Conservation (phyloP, 31 red algal species). For the Porphyra umbilicalis region DNA sequence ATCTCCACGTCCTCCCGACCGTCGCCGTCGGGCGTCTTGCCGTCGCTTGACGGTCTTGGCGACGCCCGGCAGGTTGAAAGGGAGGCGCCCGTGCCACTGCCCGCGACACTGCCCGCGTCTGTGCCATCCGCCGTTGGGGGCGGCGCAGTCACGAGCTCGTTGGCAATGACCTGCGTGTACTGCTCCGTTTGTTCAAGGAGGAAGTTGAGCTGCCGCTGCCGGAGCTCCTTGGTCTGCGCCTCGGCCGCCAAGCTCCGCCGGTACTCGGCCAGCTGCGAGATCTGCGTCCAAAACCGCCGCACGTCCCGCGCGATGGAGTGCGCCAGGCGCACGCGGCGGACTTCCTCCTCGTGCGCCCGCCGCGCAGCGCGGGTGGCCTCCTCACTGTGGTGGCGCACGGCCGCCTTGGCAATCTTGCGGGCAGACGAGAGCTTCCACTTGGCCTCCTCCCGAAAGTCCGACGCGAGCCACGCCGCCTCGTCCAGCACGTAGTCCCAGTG, state of each 20-base stretch:
- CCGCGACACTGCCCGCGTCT: background rate
- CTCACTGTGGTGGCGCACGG: slow-evolving; percentile 48
- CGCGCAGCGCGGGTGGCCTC: slow-evolving; percentile 30
- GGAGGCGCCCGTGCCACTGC: background rate
- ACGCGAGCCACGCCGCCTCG: slow-evolving; percentile 80
- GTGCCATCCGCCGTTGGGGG: background rate
- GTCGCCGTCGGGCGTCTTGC: background rate
- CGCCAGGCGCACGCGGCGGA: slow-evolving; percentile 19
- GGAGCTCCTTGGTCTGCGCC: slow-evolving; percentile 26
- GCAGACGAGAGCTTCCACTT: slow-evolving; percentile 81
- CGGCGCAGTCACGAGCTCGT: background rate
- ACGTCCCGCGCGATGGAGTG: slow-evolving; percentile 54
- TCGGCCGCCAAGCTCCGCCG: slow-evolving; percentile 27
- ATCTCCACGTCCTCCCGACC: background rate
- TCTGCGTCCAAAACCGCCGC: slow-evolving; percentile 80
- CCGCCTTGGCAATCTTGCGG: slow-evolving; percentile 42
- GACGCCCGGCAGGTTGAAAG: too few relatives aligned
- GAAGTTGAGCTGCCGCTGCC: slow-evolving; percentile 31
- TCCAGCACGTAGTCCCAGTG: slow-evolving; percentile 92
- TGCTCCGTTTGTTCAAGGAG: slow-evolving; percentile 53
- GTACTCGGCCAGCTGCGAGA: slow-evolving; percentile 49
- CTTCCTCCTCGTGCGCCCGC: slow-evolving; percentile 34
- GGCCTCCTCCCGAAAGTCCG: slow-evolving; percentile 84
- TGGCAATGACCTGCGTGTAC: slow-evolving; percentile 44
- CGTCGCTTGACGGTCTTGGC: too few relatives aligned